These are phyloP conservation scores for Xerophyta viscosa DNA, from an alignment of 106 monocot genomes.

Conservation along the genomic window DNA sequence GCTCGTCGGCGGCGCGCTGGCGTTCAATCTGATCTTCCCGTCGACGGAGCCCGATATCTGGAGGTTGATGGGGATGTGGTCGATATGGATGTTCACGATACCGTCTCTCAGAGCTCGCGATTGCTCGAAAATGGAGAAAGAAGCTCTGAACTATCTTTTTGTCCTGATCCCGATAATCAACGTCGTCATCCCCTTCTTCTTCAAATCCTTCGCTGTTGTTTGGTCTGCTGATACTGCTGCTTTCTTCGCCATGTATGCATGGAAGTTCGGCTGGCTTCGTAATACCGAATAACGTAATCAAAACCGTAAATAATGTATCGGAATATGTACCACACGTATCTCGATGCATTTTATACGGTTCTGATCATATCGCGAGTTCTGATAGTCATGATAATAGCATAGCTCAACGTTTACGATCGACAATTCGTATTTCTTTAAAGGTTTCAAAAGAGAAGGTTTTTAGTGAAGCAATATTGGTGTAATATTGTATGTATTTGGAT, in stretches of 20 bases:
- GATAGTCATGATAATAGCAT: too few relatives aligned
- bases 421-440: too few relatives aligned
- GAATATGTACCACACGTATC: too few relatives aligned
- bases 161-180: constrained; percentile 75
- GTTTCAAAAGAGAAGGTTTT: too few relatives aligned
- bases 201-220: constrained; percentile 87
- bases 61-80: constrained; percentile 99
- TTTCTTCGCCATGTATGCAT: constrained; percentile 87
- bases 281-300: too few relatives aligned
- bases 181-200: constrained; percentile 73
- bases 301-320: too few relatives aligned
- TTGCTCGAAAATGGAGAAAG: constrained; percentile 93
- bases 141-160: constrained; percentile 95
- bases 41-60: constrained; percentile 94
- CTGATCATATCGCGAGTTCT: too few relatives aligned
- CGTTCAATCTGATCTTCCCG: constrained; percentile 94
- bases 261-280: constrained; percentile 36
- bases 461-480: too few relatives aligned
- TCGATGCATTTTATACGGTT: too few relatives aligned
- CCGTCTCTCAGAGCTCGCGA: constrained; percentile 86
- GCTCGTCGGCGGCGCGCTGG: constrained; percentile 82
- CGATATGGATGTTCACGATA: constrained; percentile 99
- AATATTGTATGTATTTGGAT: too few relatives aligned
- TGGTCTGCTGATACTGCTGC: constrained; percentile 88
- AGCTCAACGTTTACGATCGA: too few relatives aligned